Evolutionary conservation across 768 basidiomycete genomes (phyloP).

Genomic region (Kondoa subrosea): DNA sequence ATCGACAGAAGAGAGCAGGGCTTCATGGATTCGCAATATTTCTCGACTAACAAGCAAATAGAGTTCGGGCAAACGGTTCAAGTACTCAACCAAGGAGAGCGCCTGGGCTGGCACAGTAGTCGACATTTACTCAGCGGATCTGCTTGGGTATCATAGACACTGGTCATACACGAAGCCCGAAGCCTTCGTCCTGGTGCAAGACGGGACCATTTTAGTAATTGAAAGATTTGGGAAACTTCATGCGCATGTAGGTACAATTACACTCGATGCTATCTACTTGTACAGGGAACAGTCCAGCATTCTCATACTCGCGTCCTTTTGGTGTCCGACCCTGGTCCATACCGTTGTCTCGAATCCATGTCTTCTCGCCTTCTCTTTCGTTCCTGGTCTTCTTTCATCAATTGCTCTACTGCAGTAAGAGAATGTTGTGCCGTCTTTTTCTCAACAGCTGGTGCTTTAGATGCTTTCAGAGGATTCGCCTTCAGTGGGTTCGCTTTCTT

Average conservation of each 20-base stretch:
- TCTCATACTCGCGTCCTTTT: neutral
- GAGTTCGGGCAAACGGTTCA: neutral
- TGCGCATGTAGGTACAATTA: no score
- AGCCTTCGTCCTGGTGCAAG: no score
- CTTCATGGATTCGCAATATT: neutral
- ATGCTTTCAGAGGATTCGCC: slow-evolving; percentile 45
- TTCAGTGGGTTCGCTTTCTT: slow-evolving; percentile 31
- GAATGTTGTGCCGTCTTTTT: slow-evolving; percentile 36
- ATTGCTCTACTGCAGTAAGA: slow-evolving; percentile 64
- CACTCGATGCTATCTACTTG: no score
- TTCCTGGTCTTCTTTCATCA: slow-evolving; percentile 82
- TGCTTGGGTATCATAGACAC: no score
- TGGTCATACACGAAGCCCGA: no score
- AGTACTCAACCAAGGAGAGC: neutral
- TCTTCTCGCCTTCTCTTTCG: slow-evolving; percentile 50
- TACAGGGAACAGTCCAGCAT: neutral
- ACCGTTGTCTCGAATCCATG: neutral
- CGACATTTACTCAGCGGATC: no score
- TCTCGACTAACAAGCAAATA: neutral
- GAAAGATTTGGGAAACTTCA: no score
- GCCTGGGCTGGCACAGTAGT: no score
- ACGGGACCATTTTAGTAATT: no score
- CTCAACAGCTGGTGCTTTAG: slow-evolving; percentile 47
- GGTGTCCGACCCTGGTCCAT: neutral
- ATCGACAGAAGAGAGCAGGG: neutral